Evolutionary conservation across 2,329 filamentous ascomycete species (phyloP), one percentile per base, ranked within the genome.

Genomic region (Thyridium curvatum): DNA sequence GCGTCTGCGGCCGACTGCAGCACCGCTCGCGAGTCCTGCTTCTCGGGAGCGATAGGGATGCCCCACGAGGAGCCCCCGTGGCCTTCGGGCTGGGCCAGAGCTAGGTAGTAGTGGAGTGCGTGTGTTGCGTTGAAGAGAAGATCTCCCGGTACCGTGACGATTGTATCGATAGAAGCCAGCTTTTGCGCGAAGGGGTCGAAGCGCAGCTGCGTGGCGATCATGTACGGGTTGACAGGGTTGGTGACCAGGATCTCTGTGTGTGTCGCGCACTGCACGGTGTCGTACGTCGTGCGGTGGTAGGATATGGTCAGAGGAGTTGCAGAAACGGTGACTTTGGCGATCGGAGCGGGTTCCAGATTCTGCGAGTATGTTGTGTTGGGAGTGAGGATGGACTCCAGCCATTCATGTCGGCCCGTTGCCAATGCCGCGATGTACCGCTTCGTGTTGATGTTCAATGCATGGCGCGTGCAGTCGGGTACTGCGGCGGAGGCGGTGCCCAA

Each of bases 101-200:
- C 21, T 9, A 46, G 40, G 4, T 51, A 55, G 41, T 52, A 59
- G 38, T 58, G 50, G 1, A 64, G 49, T 18, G 58, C 60, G 21
- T 52, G 49, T n/a, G 53, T 43, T 3, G 57, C 53, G 47, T 62
- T 54, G 51, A 64, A 64, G 8, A 61, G 49, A 59, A 60, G 62
- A 18, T 58, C 55, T 9, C 53, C 52, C 0, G 52, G 54, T 4
- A 55, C 53, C 8, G 59, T 60, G 8, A 54, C 54, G 33, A 59
- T 46, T 8, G 51, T 43, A 44, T 63, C 59, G 32, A 64, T 26
- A 26, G 21, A 26, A 10, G 6, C 10, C 6, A 26, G 21, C 21
- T 26, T 26, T 26, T 26, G 21, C 6, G 21, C 21, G 10, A 10
- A 26, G 21, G 21, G 10, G 21, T 26, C 21, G 21, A 26, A 26